Evolutionary conservation across 345 rosid genomes (phyloP).

Genomic region (Geranium brycei): DNA sequence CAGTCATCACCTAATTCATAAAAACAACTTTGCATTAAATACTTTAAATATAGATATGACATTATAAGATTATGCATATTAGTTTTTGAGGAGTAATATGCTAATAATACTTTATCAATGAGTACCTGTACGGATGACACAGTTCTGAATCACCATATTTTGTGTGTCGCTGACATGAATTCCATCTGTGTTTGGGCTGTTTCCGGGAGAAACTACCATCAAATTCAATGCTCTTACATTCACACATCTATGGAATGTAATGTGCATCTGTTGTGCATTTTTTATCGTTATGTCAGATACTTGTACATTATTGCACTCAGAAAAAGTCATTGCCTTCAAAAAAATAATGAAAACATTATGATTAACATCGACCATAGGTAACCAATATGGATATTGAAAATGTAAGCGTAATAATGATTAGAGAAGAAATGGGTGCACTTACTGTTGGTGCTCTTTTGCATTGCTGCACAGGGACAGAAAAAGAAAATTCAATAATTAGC

Average conservation of each 20-base stretch:
- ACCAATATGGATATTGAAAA: not conserved
- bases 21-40: too few relatives aligned
- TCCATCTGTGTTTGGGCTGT: constrained; percentile 77
- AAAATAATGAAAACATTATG: too few relatives aligned
- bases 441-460: constrained; percentile 81
- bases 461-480: constrained; percentile 32
- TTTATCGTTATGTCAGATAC: constrained; percentile 47
- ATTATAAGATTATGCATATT: too few relatives aligned
- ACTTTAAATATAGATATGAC: too few relatives aligned
- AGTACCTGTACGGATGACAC: too few relatives aligned
- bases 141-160: too few relatives aligned
- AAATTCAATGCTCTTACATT: constrained; percentile 49
- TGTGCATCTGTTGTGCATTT: constrained; percentile 78
- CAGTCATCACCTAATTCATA: constrained; percentile 14
- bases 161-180: constrained; percentile 32
- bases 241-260: constrained; percentile 35
- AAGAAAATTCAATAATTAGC: constrained; percentile 3
- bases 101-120: too few relatives aligned
- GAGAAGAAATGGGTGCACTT: constrained; percentile 10
- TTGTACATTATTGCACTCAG: constrained; percentile 39
- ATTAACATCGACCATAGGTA: too few relatives aligned
- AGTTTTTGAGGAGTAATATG: too few relatives aligned
- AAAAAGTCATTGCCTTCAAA: constrained; percentile 55
- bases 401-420: not conserved
- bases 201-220: constrained; percentile 37